Conservation (phyloP, 176 grass and related monocot species). For the Pharus latifolius region DNA sequence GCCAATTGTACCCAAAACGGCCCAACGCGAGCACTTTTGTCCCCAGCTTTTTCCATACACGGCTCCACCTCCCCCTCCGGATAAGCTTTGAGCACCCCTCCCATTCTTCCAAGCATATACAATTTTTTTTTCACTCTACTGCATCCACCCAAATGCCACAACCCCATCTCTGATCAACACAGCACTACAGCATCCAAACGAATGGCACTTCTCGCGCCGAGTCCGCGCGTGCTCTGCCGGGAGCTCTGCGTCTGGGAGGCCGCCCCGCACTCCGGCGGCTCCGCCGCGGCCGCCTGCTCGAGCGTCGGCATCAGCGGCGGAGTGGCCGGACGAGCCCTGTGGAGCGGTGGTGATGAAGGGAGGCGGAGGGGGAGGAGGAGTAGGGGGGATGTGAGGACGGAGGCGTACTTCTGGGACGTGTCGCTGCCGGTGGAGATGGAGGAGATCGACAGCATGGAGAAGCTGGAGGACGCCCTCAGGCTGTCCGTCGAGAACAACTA, state of each 20-base stretch:
- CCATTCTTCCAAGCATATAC: not conserved
- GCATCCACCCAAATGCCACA: not conserved
- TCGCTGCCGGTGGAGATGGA: constrained; percentile 69
- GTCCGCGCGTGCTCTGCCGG: constrained; percentile 35
- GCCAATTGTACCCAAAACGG: too few species aligned
- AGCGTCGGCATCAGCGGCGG: constrained; percentile 19
- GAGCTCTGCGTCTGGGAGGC: constrained; percentile 31
- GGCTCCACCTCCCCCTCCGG: too few species aligned
- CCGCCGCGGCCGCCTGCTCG: constrained; percentile 21
- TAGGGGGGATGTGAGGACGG: constrained; percentile 1
- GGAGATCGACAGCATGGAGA: constrained; percentile 62
- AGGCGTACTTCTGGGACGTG: constrained; percentile 68
- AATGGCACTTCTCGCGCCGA: constrained; percentile 54
- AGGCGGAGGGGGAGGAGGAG: not conserved
- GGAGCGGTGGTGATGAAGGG: not conserved
- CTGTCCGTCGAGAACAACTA: constrained; percentile 43
- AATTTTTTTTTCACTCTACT: not conserved
- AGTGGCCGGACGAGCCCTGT: not conserved
- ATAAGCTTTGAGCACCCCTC: too few species aligned
- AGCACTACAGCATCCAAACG: not conserved
- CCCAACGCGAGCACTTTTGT: too few species aligned
- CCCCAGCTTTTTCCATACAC: too few species aligned
- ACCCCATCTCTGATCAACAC: not conserved
- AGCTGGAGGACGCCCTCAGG: constrained; percentile 56
- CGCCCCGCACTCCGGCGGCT: not conserved